A percentile compares a stretch with the other conserved stretches of the same genome.
Evolutionary conservation across 495 filamentous ascomycete genomes (phyloP).

Genomic region (Penicillium dipodomyicola): DNA sequence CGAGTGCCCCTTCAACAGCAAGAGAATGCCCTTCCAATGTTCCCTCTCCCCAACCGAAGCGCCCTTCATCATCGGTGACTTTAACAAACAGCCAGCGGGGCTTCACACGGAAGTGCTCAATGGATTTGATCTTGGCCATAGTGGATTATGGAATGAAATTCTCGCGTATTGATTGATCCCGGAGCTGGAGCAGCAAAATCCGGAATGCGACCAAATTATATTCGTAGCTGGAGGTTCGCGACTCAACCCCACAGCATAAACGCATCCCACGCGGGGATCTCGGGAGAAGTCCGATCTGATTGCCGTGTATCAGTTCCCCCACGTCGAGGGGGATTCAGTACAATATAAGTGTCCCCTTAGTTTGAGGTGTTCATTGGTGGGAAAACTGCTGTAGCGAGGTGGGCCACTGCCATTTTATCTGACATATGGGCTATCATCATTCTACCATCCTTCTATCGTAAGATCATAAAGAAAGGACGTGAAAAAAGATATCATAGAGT

Average conservation of each 20-base stretch:
- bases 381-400: neutral
- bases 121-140: constrained; percentile 69
- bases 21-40: constrained; percentile 76
- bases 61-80: constrained; percentile 61
- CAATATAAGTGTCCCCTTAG: neutral
- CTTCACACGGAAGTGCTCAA: constrained; percentile 77
- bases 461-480: too few species aligned
- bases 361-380: neutral
- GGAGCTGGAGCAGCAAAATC: neutral
- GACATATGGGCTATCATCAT: too few species aligned
- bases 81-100: constrained; percentile 84
- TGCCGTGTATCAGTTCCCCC: constrained; percentile 9
- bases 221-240: neutral
- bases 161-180: neutral
- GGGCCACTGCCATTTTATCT: neutral
- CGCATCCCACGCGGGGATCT: constrained; percentile 22
- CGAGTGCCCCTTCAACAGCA: constrained; percentile 75
- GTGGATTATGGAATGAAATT: neutral
- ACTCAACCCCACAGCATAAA: neutral
- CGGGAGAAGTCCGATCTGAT: constrained; percentile 22
- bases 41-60: constrained; percentile 77
- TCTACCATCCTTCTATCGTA: too few species aligned
- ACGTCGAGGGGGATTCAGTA: neutral
- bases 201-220: neutral
- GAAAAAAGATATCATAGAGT: too few species aligned